Percentiles rank a stretch among this genome's conserved stretches.
phyloP scores from a whole-genome alignment of 371 early-diverging fungal genomes.

The Sporodiniella umbellata region DNA sequence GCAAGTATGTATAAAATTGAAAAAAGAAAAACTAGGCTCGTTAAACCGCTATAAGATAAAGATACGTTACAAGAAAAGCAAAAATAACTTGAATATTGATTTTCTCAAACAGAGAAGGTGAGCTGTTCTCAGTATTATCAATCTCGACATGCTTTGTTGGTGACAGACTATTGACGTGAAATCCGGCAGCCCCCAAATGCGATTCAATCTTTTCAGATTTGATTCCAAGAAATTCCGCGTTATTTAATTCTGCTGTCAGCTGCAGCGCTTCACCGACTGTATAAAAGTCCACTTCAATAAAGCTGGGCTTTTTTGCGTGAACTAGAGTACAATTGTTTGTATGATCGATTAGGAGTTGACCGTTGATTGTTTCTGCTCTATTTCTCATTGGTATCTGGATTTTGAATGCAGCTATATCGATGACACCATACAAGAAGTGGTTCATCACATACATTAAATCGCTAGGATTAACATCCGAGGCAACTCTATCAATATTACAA shows the following conservation, averaged over 20 bases:
- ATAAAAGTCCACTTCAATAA: conserved; percentile 75
- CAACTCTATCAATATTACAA: conserved; percentile 55
- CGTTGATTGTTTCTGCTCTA: conserved; percentile 37
- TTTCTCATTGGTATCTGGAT: conserved; percentile 34
- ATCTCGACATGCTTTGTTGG: conserved; percentile 8
- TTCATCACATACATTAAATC: conserved; percentile 54
- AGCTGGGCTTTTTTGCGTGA: conserved; percentile 55
- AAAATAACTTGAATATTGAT: background rate
- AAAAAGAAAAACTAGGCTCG: too few species aligned
- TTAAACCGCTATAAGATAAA: too few species aligned
- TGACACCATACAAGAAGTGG: conserved; percentile 47
- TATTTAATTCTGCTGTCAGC: conserved; percentile 54
- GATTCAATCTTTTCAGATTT: background rate
- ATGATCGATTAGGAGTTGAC: conserved; percentile 26
- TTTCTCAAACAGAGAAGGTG: background rate
- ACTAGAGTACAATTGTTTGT: conserved; percentile 29
- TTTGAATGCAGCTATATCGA: conserved; percentile 24
- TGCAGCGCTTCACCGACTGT: conserved; percentile 48
- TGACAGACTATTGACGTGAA: background rate
- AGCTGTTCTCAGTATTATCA: conserved; percentile 1
- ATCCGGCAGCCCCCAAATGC: too few species aligned
- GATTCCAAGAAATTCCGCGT: conserved; percentile 25
- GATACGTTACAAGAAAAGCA: too few species aligned
- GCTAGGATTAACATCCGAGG: conserved; percentile 7
- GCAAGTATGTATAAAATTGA: too few species aligned